phyloP scores from a whole-genome alignment of 805 yeast species.

The Cyberlindnera samutprakarnensis region DNA sequence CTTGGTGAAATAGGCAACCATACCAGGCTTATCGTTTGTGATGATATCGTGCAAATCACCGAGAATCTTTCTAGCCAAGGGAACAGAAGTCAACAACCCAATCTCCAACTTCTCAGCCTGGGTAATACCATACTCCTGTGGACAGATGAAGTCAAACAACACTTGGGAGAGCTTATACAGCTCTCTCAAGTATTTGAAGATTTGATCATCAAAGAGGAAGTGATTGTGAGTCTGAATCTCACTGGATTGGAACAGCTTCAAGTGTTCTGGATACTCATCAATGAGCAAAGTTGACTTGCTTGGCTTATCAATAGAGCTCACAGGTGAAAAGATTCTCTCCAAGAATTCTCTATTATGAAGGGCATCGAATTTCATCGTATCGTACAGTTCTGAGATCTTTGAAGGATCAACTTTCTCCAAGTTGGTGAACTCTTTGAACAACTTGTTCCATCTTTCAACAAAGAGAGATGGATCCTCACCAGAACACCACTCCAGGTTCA shows the following conservation, averaged over 20 bases:
- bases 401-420: conserved; percentile 98
- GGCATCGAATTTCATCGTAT: conserved; percentile 98
- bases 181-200: conserved; percentile 76
- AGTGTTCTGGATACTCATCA: conserved; percentile 23
- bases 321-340: conserved; percentile 72
- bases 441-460: conserved; percentile 95
- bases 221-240: conserved; percentile 22
- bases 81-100: conserved; percentile 89
- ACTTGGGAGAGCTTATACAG: conserved; percentile 86
- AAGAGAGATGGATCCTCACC: conserved; percentile 88
- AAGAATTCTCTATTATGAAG: conserved; percentile 87
- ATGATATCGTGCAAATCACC: conserved; percentile 76
- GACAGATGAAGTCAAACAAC: conserved; percentile 93
- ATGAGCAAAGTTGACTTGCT: conserved; percentile 21
- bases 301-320: conserved; percentile 32
- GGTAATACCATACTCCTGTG: conserved; percentile 97
- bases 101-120: conserved; percentile 93
- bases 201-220: conserved; percentile 68
- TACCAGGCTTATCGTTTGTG: conserved; percentile 71
- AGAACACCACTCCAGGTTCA: conserved; percentile 91
- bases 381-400: conserved; percentile 91
- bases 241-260: conserved; percentile 18
- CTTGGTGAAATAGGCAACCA: conserved; percentile 88
- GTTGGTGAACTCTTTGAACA: conserved; percentile 83
- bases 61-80: conserved; percentile 82